phyloP scores from a whole-genome alignment of 2,329 filamentous ascomycete genomes.

The Exophiala bonariae region DNA sequence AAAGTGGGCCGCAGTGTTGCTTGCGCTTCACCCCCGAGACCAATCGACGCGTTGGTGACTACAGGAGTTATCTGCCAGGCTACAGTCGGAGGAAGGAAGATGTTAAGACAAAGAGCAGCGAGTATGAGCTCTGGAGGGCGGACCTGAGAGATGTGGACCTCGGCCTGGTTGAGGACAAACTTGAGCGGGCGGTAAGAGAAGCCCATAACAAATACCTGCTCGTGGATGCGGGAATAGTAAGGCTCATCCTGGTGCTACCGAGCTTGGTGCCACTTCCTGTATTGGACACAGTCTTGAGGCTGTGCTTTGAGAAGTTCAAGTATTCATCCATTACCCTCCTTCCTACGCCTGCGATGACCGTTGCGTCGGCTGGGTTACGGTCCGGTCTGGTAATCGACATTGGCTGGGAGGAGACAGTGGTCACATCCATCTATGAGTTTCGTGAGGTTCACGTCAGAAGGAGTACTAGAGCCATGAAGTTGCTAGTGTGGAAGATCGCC shows the following conservation, averaged over 20 bases:
- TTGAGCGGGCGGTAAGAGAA: constrained; percentile 79
- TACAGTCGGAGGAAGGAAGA: constrained; percentile 48
- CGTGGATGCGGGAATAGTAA: constrained; percentile 64
- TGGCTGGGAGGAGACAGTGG: constrained; percentile 85
- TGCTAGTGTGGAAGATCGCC: constrained; percentile 69
- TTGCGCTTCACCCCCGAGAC: constrained; percentile 73
- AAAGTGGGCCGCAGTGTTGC: constrained; percentile 70
- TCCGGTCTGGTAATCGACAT: constrained; percentile 87
- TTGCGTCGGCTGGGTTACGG: constrained; percentile 77
- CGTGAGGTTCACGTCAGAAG: constrained; percentile 72
- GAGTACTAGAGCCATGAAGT: constrained; percentile 72
- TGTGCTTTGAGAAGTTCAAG: constrained; percentile 78
- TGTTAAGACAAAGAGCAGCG: constrained; percentile 44
- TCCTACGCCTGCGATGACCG: constrained; percentile 71
- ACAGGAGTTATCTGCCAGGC: constrained; percentile 65
- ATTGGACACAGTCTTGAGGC: constrained; percentile 72
- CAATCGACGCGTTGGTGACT: constrained; percentile 77
- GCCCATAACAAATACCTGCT: constrained; percentile 75
- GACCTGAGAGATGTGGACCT: constrained; percentile 74
- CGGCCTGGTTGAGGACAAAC: constrained; percentile 78
- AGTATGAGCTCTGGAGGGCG: constrained; percentile 72
- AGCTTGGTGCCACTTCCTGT: constrained; percentile 75
- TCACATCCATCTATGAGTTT: constrained; percentile 88
- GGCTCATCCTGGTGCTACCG: constrained; percentile 73
- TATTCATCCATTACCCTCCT: constrained; percentile 78